phyloP scores from a whole-genome alignment of 495 filamentous ascomycete species.

The Cercophora samala region DNA sequence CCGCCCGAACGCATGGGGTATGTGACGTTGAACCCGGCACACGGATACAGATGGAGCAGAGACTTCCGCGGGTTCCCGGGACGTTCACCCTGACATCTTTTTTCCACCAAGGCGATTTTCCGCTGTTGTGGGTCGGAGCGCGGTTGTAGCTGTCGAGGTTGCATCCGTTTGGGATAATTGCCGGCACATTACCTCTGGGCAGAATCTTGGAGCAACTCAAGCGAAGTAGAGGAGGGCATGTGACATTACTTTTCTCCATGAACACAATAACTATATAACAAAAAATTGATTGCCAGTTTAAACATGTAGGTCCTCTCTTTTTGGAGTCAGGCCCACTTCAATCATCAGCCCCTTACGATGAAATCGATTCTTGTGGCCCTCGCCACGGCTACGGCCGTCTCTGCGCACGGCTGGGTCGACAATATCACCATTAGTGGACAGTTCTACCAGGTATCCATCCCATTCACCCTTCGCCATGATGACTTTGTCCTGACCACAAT shows the following conservation, averaged over 20 bases:
- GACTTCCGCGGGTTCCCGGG: neutral
- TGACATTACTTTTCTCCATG: neutral
- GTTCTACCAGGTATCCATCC: constrained; percentile 26
- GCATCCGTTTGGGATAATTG: neutral
- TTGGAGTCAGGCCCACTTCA: neutral
- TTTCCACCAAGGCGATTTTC: neutral
- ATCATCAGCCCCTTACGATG: constrained; percentile 11
- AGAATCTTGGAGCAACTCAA: neutral
- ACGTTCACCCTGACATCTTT: neutral
- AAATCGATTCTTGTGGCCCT: constrained; percentile 35
- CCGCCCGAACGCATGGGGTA: neutral
- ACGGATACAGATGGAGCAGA: neutral
- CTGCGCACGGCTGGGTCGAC: constrained; percentile 58
- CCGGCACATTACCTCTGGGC: neutral
- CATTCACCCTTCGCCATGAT: neutral
- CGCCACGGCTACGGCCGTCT: constrained; percentile 46
- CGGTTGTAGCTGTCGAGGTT: neutral
- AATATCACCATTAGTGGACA: constrained; percentile 41
- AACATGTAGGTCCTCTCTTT: neutral
- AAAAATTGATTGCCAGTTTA: neutral
- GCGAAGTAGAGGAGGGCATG: neutral
- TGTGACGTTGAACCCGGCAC: neutral
- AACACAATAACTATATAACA: neutral
- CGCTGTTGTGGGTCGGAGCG: neutral
- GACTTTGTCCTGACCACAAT: neutral